A percentile compares a stretch with the other conserved stretches of the same genome.
These are phyloP conservation scores for Fusarium buharicum DNA, from an alignment of 2,329 filamentous ascomycete species.

Conservation along the genomic window DNA sequence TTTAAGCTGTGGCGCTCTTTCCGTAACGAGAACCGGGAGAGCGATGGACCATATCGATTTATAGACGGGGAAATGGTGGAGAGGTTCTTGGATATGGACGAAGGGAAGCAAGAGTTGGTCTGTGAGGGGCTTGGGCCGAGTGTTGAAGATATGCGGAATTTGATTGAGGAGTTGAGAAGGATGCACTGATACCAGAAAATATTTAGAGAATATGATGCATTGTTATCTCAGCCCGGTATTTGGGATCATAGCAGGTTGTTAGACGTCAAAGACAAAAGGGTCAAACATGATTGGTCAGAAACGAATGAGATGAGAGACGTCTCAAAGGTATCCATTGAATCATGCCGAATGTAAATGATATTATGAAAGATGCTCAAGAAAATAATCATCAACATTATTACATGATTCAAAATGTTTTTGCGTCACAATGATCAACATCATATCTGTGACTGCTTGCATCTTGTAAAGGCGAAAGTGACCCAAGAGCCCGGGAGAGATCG, in stretches of 20 bases:
- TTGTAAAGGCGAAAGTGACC: conserved; percentile 24
- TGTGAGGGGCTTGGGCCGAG: conserved; percentile 67
- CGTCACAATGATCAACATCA: conserved; percentile 1
- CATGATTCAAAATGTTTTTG: neutral
- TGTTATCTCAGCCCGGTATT: neutral
- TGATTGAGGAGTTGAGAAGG: conserved; percentile 71
- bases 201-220: neutral
- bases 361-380: neutral
- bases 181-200: conserved; percentile 60
- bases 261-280: conserved; percentile 40
- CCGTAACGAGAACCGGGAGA: conserved; percentile 75
- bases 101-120: conserved; percentile 64
- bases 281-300: conserved; percentile 39
- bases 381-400: neutral
- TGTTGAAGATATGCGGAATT: conserved; percentile 70
- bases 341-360: neutral
- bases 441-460: conserved; percentile 16
- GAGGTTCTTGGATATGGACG: conserved; percentile 77
- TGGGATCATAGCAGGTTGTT: neutral
- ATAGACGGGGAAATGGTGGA: conserved; percentile 94
- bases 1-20: conserved; percentile 88
- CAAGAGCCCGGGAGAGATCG: conserved; percentile 48
- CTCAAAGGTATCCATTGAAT: conserved; percentile 27
- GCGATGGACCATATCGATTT: conserved; percentile 84
- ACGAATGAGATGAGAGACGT: conserved; percentile 1